Conservation (phyloP, 345 rosid genomes). For the Eucalyptus polybractea region DNA sequence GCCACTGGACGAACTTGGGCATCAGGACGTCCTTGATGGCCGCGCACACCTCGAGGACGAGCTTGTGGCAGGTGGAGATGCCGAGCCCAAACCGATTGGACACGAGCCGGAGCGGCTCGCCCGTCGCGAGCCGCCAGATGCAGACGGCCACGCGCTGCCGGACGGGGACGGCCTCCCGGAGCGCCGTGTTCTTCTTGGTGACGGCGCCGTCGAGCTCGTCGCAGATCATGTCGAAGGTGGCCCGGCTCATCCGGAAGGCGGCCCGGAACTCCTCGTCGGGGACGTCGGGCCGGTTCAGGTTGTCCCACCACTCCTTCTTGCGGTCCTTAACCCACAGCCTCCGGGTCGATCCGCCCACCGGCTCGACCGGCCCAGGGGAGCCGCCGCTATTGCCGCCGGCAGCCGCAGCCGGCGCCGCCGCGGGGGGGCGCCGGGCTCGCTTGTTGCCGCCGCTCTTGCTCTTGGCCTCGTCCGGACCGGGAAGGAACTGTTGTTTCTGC, state of each 20-base stretch:
- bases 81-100: conserved; percentile 81
- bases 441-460: background rate
- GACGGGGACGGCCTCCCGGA: conserved; percentile 85
- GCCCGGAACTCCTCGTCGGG: conserved; percentile 62
- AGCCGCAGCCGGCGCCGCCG: background rate
- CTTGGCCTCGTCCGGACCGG: background rate
- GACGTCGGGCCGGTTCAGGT: conserved; percentile 42
- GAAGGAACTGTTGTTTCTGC: background rate
- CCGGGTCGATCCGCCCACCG: conserved; percentile 23
- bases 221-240: conserved; percentile 66
- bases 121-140: conserved; percentile 78
- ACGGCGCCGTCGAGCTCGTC: conserved; percentile 56
- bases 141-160: conserved; percentile 85
- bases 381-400: background rate
- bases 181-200: conserved; percentile 82
- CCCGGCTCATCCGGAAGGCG: conserved; percentile 69
- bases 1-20: conserved; percentile 69
- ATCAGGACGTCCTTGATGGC: conserved; percentile 57
- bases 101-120: conserved; percentile 72
- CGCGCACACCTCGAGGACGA: conserved; percentile 67
- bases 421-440: background rate
- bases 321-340: conserved; percentile 85
- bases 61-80: conserved; percentile 81
- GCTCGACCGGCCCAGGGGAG: background rate
- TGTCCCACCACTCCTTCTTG: conserved; percentile 86